Conservation (phyloP, 495 filamentous ascomycete genomes). For the Penicillium verhagenii region DNA sequence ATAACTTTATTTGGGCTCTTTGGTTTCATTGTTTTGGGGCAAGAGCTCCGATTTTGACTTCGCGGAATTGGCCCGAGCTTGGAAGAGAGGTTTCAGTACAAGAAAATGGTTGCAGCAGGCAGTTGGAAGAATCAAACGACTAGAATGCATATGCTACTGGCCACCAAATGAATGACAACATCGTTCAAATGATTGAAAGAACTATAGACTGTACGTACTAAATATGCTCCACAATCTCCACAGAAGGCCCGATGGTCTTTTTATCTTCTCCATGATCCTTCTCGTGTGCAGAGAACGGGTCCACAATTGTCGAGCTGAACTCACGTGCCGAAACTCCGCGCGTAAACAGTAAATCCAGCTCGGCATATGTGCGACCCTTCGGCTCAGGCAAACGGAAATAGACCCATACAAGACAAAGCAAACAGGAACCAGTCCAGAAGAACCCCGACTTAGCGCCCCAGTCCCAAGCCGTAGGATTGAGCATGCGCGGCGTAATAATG, state of each 20-base stretch:
- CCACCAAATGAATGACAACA: too few relatives aligned
- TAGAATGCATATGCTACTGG: too few relatives aligned
- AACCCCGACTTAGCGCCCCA: slow-evolving; percentile 66
- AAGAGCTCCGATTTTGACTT: too few relatives aligned
- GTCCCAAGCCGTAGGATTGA: slow-evolving; percentile 63
- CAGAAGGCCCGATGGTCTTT: neutral
- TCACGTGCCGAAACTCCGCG: slow-evolving; percentile 29
- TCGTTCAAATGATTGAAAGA: too few relatives aligned
- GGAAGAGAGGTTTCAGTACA: too few relatives aligned
- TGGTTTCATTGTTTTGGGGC: too few relatives aligned
- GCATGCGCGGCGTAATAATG: slow-evolving; percentile 64
- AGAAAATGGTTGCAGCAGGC: too few relatives aligned
- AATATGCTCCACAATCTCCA: neutral
- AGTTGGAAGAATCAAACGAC: too few relatives aligned
- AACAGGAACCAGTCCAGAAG: slow-evolving; percentile 59
- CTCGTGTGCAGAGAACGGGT: slow-evolving; percentile 2
- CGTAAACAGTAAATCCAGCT: slow-evolving; percentile 48
- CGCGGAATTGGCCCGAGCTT: too few relatives aligned
- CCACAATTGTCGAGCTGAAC: slow-evolving; percentile 10
- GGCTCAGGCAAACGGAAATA: slow-evolving; percentile 62
- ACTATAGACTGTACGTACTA: too few relatives aligned
- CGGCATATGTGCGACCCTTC: slow-evolving; percentile 57
- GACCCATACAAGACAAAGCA: slow-evolving; percentile 35
- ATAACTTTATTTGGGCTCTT: too few relatives aligned
- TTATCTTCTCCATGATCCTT: neutral